These are phyloP conservation scores for Croton laevigatus DNA, from an alignment of 441 rosid genomes.

Conservation along the genomic window DNA sequence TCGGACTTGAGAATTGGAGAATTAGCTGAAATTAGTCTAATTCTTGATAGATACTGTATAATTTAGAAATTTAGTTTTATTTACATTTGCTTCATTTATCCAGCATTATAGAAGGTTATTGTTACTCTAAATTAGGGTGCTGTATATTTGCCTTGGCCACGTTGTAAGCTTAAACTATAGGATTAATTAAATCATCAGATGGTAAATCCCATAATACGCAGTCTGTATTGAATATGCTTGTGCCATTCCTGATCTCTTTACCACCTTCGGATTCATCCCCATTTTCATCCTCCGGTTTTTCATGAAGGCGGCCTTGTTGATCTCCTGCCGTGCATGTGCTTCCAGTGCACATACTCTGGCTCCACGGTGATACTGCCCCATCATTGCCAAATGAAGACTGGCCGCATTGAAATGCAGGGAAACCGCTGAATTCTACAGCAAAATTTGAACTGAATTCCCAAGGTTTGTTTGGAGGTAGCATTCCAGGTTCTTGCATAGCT, in stretches of 20 bases:
- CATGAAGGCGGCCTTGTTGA: slow-evolving; percentile 34
- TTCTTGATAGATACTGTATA: slow-evolving; percentile 21
- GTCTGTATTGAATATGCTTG: slow-evolving; percentile 47
- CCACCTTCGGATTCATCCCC: slow-evolving; percentile 40
- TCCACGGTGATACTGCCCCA: slow-evolving; percentile 54
- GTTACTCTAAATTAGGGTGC: slow-evolving; percentile 13
- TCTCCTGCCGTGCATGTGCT: slow-evolving; percentile 54
- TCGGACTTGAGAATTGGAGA: slow-evolving; percentile 15
- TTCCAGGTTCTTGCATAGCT: slow-evolving; percentile 58
- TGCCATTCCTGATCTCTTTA: slow-evolving; percentile 39
- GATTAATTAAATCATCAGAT: slow-evolving; percentile 52
- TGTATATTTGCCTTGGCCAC: slow-evolving; percentile 17
- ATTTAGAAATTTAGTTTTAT: slow-evolving; percentile 27
- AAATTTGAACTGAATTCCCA: slow-evolving; percentile 41
- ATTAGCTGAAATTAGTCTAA: slow-evolving; percentile 21
- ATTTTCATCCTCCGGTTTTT: slow-evolving; percentile 35
- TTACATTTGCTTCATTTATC: slow-evolving; percentile 28
- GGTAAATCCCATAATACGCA: slow-evolving; percentile 65
- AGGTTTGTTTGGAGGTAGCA: slow-evolving; percentile 39
- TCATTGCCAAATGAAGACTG: slow-evolving; percentile 39
- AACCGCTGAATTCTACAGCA: slow-evolving; percentile 35
- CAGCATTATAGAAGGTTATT: slow-evolving; percentile 23
- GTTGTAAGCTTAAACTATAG: slow-evolving; percentile 27
- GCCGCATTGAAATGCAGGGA: slow-evolving; percentile 40
- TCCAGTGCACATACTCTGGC: slow-evolving; percentile 51